Percentiles rank a stretch among this genome's conserved stretches.
Evolutionary conservation across 2,329 filamentous ascomycete species (phyloP).

Genomic region (Dactylellina leptospora): DNA sequence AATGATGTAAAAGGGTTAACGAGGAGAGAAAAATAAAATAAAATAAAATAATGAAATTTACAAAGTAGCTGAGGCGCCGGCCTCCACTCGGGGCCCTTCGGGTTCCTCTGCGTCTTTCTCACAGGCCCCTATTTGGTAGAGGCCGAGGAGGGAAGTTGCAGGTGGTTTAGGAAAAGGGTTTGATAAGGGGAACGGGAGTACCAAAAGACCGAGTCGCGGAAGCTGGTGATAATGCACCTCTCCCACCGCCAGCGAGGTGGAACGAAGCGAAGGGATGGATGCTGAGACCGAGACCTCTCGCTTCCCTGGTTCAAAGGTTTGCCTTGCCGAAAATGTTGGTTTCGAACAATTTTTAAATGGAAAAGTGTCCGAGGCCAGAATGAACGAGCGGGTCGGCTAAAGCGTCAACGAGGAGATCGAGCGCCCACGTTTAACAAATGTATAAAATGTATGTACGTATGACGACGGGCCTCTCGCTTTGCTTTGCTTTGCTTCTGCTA

Average conservation of each 20-base stretch:
- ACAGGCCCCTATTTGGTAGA: not conserved
- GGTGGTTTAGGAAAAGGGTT: constrained; percentile 13
- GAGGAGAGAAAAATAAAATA: constrained; percentile 33
- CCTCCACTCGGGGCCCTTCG: constrained; percentile 37
- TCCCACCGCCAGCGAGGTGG: constrained; percentile 27
- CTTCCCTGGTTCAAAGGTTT: constrained; percentile 52
- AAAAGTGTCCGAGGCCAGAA: constrained; percentile 53
- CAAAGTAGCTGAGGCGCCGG: constrained; percentile 23
- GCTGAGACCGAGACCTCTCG: constrained; percentile 51
- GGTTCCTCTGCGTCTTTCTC: constrained; percentile 23
- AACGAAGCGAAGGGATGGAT: constrained; percentile 40
- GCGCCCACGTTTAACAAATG: constrained; percentile 29
- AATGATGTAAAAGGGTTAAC: constrained; percentile 53
- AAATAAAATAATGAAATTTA: constrained; percentile 29
- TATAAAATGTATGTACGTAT: constrained; percentile 10
- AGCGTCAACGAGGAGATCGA: constrained; percentile 33
- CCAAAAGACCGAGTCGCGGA: constrained; percentile 21
- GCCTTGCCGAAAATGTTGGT: constrained; percentile 53
- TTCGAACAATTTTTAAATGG: constrained; percentile 52
- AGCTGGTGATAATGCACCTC: constrained; percentile 53
- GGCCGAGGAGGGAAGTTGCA: not conserved
- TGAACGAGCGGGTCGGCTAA: constrained; percentile 51
- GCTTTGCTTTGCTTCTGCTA: too few species aligned
- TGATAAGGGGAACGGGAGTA: constrained; percentile 35
- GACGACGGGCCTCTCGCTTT: constrained; percentile 8